Evolutionary conservation across 1,139 yeast species (phyloP).

Genomic region (Taphrina sp.): DNA sequence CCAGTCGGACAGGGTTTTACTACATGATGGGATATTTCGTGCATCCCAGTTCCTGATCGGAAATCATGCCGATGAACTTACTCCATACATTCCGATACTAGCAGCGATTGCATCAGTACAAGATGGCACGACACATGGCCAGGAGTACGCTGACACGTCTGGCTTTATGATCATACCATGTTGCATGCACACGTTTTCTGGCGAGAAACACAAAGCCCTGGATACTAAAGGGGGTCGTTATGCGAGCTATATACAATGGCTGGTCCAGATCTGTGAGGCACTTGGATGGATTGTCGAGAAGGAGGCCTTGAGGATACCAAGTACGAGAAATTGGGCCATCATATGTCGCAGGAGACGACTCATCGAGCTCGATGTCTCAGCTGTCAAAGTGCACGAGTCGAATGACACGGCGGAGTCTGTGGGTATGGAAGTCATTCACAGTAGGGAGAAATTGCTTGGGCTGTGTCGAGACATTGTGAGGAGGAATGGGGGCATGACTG

Average conservation of each 20-base stretch:
- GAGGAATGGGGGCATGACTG: conserved; percentile 83
- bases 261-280: conserved; percentile 60
- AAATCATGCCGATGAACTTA: conserved; percentile 91
- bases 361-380: no score
- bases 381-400: background rate
- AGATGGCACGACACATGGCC: background rate
- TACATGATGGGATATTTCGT: conserved; percentile 59
- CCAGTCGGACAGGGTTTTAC: no score
- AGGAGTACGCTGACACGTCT: conserved; percentile 56
- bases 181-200: conserved; percentile 83
- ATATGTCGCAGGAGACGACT: conserved; percentile 53
- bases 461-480: conserved; percentile 50
- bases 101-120: conserved; percentile 21
- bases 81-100: conserved; percentile 90
- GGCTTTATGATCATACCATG: conserved; percentile 85
- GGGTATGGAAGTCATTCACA: background rate
- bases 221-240: conserved; percentile 47
- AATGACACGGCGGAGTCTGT: background rate
- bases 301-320: conserved; percentile 89
- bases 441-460: background rate
- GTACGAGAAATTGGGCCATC: conserved; percentile 89
- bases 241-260: conserved; percentile 58
- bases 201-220: conserved; percentile 70
- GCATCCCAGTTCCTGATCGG: conserved; percentile 79
- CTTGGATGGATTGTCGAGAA: conserved; percentile 84